Evolutionary conservation across 108 stramenopile genomes (phyloP).

Genomic region (Nannochloropsis granulata): DNA sequence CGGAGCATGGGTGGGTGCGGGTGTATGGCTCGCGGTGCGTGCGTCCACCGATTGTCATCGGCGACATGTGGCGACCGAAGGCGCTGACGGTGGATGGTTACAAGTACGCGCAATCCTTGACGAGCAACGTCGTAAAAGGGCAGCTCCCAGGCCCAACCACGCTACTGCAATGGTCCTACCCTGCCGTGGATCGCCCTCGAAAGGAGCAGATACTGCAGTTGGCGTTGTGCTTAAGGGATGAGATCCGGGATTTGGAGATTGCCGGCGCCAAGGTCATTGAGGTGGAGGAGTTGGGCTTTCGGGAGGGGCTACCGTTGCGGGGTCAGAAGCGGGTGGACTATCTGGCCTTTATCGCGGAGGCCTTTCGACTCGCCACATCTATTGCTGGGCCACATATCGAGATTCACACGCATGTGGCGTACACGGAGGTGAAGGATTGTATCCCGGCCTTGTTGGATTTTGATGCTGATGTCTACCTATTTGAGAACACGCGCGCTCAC

Average conservation of each 20-base stretch:
- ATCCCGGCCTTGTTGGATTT: conserved; percentile 50
- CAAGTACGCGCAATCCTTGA: conserved; percentile 46
- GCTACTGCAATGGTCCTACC: conserved; percentile 61
- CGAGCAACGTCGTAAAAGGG: conserved; percentile 49
- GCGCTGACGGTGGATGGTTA: conserved; percentile 54
- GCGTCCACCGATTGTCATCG: conserved; percentile 49
- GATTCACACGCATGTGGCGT: conserved; percentile 66
- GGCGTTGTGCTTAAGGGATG: conserved; percentile 43
- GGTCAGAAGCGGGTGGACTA: conserved; percentile 31
- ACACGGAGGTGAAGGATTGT: conserved; percentile 55
- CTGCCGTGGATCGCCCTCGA: conserved; percentile 46
- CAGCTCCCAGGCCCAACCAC: conserved; percentile 60
- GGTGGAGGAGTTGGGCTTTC: conserved; percentile 52
- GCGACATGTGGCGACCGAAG: conserved; percentile 38
- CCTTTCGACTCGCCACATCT: conserved; percentile 48
- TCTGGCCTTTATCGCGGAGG: conserved; percentile 48
- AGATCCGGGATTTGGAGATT: conserved; percentile 46
- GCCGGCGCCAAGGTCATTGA: conserved; percentile 51
- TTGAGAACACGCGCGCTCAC: conserved; percentile 52
- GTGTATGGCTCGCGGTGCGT: conserved; percentile 51
- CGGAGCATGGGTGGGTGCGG: conserved; percentile 53
- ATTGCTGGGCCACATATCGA: conserved; percentile 43
- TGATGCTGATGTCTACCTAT: conserved; percentile 54
- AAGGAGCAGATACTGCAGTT: conserved; percentile 50
- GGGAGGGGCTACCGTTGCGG: conserved; percentile 52